Evolutionary conservation across 768 basidiomycete species (phyloP).

Genomic region (Rhizopogon vesiculosus): DNA sequence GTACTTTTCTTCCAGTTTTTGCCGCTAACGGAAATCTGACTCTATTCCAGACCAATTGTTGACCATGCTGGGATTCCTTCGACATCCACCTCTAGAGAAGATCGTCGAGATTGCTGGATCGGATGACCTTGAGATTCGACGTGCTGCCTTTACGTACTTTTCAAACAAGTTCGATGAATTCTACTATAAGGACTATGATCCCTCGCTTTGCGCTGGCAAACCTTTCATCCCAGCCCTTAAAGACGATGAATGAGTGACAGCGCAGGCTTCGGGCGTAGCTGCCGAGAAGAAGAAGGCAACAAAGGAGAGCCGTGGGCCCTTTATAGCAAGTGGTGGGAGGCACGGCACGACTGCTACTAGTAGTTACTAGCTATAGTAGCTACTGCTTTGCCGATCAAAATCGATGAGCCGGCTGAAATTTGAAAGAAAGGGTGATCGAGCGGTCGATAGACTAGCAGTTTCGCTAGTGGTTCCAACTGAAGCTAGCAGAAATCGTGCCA

Average conservation of each 20-base stretch:
- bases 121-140: slow-evolving; percentile 39
- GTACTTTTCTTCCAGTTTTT: background rate
- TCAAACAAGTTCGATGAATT: slow-evolving; percentile 57
- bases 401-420: too few species aligned
- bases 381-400: too few species aligned
- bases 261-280: too few species aligned
- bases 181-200: slow-evolving; percentile 49
- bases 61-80: slow-evolving; percentile 50
- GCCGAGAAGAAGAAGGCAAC: too few species aligned
- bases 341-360: too few species aligned
- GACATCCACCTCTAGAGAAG: slow-evolving; percentile 57
- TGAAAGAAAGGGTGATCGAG: too few species aligned
- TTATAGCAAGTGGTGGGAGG: too few species aligned
- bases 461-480: too few species aligned
- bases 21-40: slow-evolving; percentile 2
- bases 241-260: slow-evolving; percentile 20
- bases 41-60: slow-evolving; percentile 35
- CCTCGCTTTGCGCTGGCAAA: slow-evolving; percentile 43
- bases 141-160: slow-evolving; percentile 71
- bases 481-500: too few species aligned
- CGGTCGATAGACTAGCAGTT: too few species aligned
- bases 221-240: slow-evolving; percentile 74
- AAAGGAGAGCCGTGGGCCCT: too few species aligned
- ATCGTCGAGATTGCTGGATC: slow-evolving; percentile 54
- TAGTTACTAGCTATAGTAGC: too few species aligned